A percentile compares a stretch with the other conserved stretches of the same genome.
These are phyloP conservation scores for Mercurialis annua DNA, from an alignment of 345 rosid species.

Conservation along the genomic window DNA sequence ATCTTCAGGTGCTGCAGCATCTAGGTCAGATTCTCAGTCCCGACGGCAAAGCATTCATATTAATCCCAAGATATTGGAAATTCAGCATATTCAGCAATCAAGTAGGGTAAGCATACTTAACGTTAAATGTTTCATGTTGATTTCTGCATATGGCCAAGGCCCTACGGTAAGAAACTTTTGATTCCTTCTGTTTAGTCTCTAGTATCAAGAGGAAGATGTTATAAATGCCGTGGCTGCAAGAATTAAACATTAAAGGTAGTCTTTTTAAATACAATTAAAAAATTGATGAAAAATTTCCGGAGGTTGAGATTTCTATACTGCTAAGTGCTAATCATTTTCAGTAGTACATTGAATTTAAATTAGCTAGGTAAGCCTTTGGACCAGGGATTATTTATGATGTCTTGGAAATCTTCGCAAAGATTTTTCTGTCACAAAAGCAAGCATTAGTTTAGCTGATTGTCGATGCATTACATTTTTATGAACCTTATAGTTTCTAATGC, in stretches of 20 bases:
- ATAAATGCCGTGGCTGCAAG: neutral
- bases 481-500: neutral
- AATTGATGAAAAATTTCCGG: neutral
- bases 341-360: too few relatives aligned
- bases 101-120: constrained; percentile 53
- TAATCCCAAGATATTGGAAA: constrained; percentile 93
- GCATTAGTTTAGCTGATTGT: neutral
- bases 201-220: neutral
- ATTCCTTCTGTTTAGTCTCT: neutral
- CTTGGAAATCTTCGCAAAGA: neutral
- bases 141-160: neutral
- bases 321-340: too few relatives aligned
- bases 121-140: neutral
- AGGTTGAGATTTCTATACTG: too few relatives aligned
- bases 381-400: neutral
- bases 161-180: neutral
- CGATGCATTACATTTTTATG: neutral
- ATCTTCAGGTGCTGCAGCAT: constrained; percentile 47
- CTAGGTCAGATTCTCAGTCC: constrained; percentile 63
- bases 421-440: neutral
- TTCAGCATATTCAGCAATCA: constrained; percentile 89
- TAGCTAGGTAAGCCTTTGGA: neutral
- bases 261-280: too few relatives aligned
- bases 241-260: neutral
- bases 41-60: constrained; percentile 93